Evolutionary conservation across 1,139 yeast species (phyloP), one percentile per base, ranked within the genome.

Genomic region (Sugiyamaella neomexicana): DNA sequence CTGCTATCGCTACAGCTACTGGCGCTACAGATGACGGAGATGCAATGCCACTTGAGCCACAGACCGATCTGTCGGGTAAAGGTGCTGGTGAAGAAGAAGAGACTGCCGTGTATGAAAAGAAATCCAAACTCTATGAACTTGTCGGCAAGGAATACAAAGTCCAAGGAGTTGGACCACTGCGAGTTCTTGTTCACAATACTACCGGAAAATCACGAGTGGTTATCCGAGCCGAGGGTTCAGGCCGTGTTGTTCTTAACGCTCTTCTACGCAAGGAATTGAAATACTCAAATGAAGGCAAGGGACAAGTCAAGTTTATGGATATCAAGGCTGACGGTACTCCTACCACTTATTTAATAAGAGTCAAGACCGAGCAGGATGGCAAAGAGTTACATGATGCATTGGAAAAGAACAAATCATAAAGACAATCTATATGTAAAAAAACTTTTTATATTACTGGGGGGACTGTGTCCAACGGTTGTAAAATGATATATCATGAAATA

Each of bases 61-160:
- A 69, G 52, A 55, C 60, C 12, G 64, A 71, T 50, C 61, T 74
- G 38, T 65, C 74, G 12, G 78, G 73, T 20, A 74, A 79, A 60
- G 77, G 80, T 29, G 87, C 95, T 3, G 97, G 97, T 17, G 98
- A 93, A 72, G 97, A 91, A 72, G 78, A 82, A 55, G 98, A 93
- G 72, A 81, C 78, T 3, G 68, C 77, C 0, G 67, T 81, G 34
- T 87, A 79, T 63, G 80, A 84, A 38, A 85, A 86, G 65, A 80
- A 88, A 65, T 80, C 95, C 8, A 89, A 89, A 67, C 74, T 90
- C 45, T 83, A 85, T 80, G 75, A 83, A 54, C 81, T 81, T n/a
- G 63, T 46, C 12, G 56, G 47, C 10, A 62, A 62, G 42, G 57
- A 76, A 46, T 71, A 64, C 58, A 64, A 65, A 34, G 62, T 65